Evolutionary conservation across 1,284 basidiomycete genomes (phyloP), one percentile per base, ranked within the genome.

Genomic region (Trichosporon asahii): DNA sequence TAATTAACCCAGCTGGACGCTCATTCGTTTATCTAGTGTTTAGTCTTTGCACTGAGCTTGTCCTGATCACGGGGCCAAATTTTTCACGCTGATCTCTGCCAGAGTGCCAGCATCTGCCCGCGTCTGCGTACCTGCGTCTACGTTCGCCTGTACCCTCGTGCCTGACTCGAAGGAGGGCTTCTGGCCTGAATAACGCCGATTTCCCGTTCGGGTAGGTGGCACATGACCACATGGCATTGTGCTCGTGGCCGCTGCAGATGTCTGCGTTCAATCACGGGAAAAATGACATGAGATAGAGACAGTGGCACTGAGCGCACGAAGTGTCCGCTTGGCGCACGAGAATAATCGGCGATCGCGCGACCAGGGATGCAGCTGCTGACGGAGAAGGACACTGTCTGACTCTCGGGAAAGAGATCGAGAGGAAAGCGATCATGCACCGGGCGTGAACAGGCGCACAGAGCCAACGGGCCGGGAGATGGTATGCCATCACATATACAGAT

Each of bases 401-500:
- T 25, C 49, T 11, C 21, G 8, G 18, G 49, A 53, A 18, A 31
- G 18, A 33, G 8, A 3, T 15, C 25, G 37, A 15, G 11, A 18
- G 61, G 55, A 44, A 27, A n/a, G 57, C 27, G 9, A 15, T n/a
- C 57, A 33, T 12, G 29, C 57, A 8, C 27, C 23, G 15, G 29
- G 27, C 27, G 57, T 23, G 11, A n/a, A 9, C 15, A 1, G n/a
- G 3, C 29, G 29, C 57, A 14, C 57, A 29, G 29, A 57, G 49
- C 12, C 21, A 60, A 64, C 27, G 49, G 64, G 37, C 63, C 44
- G 57, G 64, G 33, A 70, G 68, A 69, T 67, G 71, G 71, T 33
- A 73, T 70, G 67, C 69, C 69, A 70, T 70, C 69, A 68, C 68
- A 73, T 70, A 66, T 70, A 73, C 69, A 70, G 67, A 73, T 63